phyloP scores from a whole-genome alignment of 805 yeast species.

The Isabelozyma heimii region DNA sequence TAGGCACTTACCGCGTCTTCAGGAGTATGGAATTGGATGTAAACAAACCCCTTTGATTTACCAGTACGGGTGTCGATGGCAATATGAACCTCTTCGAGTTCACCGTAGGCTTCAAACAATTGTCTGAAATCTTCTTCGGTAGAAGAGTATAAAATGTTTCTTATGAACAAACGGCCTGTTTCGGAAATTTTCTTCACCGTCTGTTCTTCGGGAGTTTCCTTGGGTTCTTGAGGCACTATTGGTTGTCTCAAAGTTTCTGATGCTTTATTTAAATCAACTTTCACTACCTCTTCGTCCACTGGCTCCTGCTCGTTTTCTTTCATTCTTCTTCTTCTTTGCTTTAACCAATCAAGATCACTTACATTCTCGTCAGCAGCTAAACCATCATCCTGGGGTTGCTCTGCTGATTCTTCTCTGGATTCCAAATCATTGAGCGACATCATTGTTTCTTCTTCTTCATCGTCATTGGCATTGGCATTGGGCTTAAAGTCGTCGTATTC shows the following conservation, averaged over 20 bases:
- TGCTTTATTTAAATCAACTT: constrained; percentile 1
- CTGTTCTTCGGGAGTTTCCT: constrained; percentile 43
- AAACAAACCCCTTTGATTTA: constrained; percentile 89
- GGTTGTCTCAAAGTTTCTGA: constrained; percentile 1
- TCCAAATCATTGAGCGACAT: constrained; percentile 1
- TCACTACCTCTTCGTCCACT: constrained; percentile 2
- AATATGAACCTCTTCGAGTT: constrained; percentile 82
- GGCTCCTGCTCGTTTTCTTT: constrained; percentile 26
- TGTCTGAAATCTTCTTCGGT: constrained; percentile 73
- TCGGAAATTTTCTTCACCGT: constrained; percentile 50
- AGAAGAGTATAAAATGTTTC: constrained; percentile 80
- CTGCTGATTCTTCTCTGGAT: constrained; percentile 3
- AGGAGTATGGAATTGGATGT: constrained; percentile 66
- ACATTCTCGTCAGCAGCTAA: constrained; percentile 49
- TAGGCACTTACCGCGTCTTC: constrained; percentile 78
- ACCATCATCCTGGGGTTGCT: constrained; percentile 6
- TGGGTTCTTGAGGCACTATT: constrained; percentile 5
- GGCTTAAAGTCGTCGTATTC: constrained; percentile 40
- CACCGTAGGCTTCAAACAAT: constrained; percentile 68
- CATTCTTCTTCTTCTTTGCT: constrained; percentile 70
- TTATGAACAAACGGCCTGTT: constrained; percentile 81
- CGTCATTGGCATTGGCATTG: constrained; percentile 17
- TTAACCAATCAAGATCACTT: constrained; percentile 86
- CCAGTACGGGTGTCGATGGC: constrained; percentile 91
- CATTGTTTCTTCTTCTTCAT: constrained; percentile 15